Base-by-base conservation (phyloP, 768 basidiomycete genomes). In the Termitomyces sp. region DNA sequence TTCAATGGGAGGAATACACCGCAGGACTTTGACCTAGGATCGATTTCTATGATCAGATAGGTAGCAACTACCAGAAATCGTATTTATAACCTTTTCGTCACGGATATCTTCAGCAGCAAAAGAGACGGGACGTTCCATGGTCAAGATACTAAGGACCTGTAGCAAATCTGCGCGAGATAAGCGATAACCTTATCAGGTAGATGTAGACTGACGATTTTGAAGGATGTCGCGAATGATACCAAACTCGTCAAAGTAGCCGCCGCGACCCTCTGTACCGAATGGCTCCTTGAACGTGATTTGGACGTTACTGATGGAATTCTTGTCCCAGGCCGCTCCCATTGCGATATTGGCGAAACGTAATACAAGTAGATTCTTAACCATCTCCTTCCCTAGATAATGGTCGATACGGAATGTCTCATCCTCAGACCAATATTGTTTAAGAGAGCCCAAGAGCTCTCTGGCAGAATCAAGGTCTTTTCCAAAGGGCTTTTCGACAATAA, bases 161-260 rank as follows among this genome's bases (percentile, higher is more conserved):
- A 97, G 73, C 66, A 99, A 74, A 75, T 99, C 96, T 98, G 67
- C 33, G 41, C 38, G 9, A 52, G 48, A 55, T 60, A 57, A 66
- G 63, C 52, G 66, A 64, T n/a, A 57, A 53, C 22, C 26, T 38
- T 52, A 14, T 49, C 56, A 59, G 57, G 40, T 59, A 26, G 47
- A 55, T 35, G 35, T n/a, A 32, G 33, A 83, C 95, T 74, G 72
- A 97, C 96, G 96, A 75, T 99, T 99, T 78, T 99, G 96, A 69
- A 95, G 78, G 58, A 99, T 80, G 72, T 99, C 96, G 68, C 96
- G 89, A 72, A 99, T 95, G 71, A 99, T 98, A 55, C 97, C 97
- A 74, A 98, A 99, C 74, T 98, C 95, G 71, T 99, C 96, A 76
- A 99, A 99, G 81, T 99, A 99, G 18, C 97, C 96, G n/a, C 96